phyloP scores from a whole-genome alignment of 2,329 filamentous ascomycete species.

The Alternaria solani region DNA sequence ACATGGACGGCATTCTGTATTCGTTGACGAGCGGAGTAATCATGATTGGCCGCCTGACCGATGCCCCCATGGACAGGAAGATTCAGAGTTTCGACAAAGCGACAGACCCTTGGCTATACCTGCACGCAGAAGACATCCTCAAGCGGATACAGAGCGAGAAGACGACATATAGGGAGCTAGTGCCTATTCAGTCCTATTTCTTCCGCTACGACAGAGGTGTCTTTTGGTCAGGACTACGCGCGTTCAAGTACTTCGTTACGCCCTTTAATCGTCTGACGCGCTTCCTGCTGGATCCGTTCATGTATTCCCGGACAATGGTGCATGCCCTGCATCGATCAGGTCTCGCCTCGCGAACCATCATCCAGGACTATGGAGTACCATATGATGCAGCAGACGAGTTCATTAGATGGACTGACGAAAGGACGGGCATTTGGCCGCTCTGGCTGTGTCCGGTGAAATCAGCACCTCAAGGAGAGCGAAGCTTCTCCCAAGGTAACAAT shows the following conservation, averaged over 20 bases:
- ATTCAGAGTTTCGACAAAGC: slow-evolving; percentile 63
- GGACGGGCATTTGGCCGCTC: slow-evolving; percentile 63
- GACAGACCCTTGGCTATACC: slow-evolving; percentile 76
- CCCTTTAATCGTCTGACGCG: slow-evolving; percentile 69
- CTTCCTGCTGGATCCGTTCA: slow-evolving; percentile 66
- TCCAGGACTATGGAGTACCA: slow-evolving; percentile 70
- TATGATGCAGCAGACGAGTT: slow-evolving; percentile 61
- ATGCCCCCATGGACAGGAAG: slow-evolving; percentile 52
- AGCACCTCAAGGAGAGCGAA: slow-evolving; percentile 31
- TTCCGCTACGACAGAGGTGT: slow-evolving; percentile 71
- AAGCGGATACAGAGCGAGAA: slow-evolving; percentile 17
- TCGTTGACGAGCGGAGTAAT: slow-evolving; percentile 64
- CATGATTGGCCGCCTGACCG: slow-evolving; percentile 66
- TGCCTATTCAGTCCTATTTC: slow-evolving; percentile 62
- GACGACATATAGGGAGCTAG: slow-evolving; percentile 47
- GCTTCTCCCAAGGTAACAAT: slow-evolving; percentile 42
- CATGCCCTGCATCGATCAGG: slow-evolving; percentile 68
- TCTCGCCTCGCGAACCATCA: slow-evolving; percentile 63
- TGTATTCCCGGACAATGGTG: slow-evolving; percentile 69
- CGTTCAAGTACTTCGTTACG: slow-evolving; percentile 67
- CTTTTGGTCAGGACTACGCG: slow-evolving; percentile 70
- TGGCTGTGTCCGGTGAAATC: slow-evolving; percentile 65
- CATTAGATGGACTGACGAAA: slow-evolving; percentile 59
- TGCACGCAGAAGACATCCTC: slow-evolving; percentile 63
- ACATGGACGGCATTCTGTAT: slow-evolving; percentile 74